phyloP scores from a whole-genome alignment of 1,139 yeast species.

The Citeromyces siamensis region DNA sequence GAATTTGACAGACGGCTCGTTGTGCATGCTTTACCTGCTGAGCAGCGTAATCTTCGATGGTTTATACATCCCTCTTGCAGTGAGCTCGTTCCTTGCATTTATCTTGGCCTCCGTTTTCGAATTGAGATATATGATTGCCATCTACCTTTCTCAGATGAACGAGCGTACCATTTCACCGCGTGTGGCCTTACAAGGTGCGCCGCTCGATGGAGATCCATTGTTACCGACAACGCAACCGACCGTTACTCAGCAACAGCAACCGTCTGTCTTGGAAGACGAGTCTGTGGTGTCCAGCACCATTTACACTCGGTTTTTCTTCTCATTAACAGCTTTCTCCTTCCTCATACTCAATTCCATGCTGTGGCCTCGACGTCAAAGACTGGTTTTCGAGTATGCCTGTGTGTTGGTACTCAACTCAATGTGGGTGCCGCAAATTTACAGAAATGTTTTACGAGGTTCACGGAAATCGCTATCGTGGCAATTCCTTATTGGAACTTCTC shows the following conservation, averaged over 20 bases:
- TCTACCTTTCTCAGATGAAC: slow-evolving; percentile 61
- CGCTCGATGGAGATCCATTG: slow-evolving; percentile 10
- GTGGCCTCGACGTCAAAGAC: slow-evolving; percentile 53
- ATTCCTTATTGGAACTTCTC: slow-evolving; percentile 56
- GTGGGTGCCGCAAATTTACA: slow-evolving; percentile 86
- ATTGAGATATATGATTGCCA: slow-evolving; percentile 58
- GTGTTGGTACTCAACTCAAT: slow-evolving; percentile 48
- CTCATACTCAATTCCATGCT: slow-evolving; percentile 41
- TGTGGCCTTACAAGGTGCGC: slow-evolving; percentile 46
- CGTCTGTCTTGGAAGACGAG: slow-evolving; percentile 26
- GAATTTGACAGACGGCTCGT: slow-evolving; percentile 54
- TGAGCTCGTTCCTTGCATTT: slow-evolving; percentile 59
- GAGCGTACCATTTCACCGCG: slow-evolving; percentile 58
- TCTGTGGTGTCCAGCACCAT: slow-evolving; percentile 45
- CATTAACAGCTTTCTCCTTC: slow-evolving; percentile 47
- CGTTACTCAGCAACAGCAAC: slow-evolving; percentile 4
- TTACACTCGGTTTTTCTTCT: slow-evolving; percentile 49
- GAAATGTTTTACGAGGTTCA: slow-evolving; percentile 69
- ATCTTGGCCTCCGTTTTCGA: slow-evolving; percentile 69
- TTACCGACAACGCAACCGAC: slow-evolving; percentile 5
- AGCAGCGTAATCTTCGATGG: slow-evolving; percentile 42
- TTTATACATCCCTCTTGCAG: slow-evolving; percentile 53
- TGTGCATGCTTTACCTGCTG: slow-evolving; percentile 50
- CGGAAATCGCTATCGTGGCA: slow-evolving; percentile 55
- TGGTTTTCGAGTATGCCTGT: slow-evolving; percentile 42